Percentiles rank a stretch among this genome's conserved stretches.
Conservation (phyloP, 805 yeast species). For the Lipomyces kockii region DNA sequence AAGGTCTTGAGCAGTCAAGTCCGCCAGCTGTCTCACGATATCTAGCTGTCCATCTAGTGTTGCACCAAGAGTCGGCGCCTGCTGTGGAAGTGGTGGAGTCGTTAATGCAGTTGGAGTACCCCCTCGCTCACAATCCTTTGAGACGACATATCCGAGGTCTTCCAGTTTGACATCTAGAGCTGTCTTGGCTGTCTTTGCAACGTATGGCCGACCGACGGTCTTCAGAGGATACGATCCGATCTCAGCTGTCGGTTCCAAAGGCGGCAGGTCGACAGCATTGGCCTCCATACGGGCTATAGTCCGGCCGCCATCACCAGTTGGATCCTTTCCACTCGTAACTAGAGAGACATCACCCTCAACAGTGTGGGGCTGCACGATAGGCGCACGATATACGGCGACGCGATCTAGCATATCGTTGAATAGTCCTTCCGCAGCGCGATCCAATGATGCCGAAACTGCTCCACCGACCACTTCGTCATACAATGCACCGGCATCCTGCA, state of each 20-base stretch:
- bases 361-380: conserved; percentile 43
- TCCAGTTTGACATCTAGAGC: conserved; percentile 26
- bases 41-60: conserved; percentile 46
- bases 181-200: conserved; percentile 8
- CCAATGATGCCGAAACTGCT: conserved; percentile 41
- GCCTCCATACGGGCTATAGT: conserved; percentile 50
- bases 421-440: conserved; percentile 45
- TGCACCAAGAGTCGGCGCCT: conserved; percentile 46
- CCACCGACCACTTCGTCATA: conserved; percentile 46
- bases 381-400: conserved; percentile 45
- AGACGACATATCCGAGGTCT: conserved; percentile 31
- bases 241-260: conserved; percentile 38
- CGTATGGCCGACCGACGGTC: conserved; percentile 12
- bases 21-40: conserved; percentile 43
- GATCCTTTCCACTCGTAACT: conserved; percentile 48
- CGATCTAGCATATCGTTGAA: conserved; percentile 47
- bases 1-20: conserved; percentile 46
- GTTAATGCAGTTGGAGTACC: conserved; percentile 32
- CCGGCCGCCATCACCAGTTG: conserved; percentile 43
- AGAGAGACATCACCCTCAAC: conserved; percentile 48
- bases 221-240: conserved; percentile 7
- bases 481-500: conserved; percentile 43
- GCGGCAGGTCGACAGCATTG: conserved; percentile 42
- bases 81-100: conserved; percentile 46
- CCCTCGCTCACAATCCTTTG: neutral